Evolutionary conservation across 129 eudicot genomes (phyloP).

Genomic region (Kitagawia praeruptora): DNA sequence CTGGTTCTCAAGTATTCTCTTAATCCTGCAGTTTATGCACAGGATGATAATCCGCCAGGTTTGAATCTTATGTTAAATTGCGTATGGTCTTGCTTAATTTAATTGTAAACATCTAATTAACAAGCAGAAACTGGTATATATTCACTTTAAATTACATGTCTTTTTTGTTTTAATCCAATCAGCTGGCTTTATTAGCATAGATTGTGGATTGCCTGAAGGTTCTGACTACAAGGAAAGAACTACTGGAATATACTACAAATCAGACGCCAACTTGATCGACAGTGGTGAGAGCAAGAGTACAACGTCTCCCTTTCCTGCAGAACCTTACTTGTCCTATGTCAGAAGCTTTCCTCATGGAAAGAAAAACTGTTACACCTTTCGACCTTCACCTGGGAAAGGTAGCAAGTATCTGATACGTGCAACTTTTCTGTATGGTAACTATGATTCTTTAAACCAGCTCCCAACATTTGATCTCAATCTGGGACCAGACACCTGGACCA

Average conservation of each 20-base stretch:
- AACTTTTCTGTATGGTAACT: not conserved
- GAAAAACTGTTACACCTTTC: not conserved
- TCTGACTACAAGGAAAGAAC: not conserved
- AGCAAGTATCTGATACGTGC: not conserved
- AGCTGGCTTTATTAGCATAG: not conserved
- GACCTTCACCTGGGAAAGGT: not conserved
- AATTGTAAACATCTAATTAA: no score
- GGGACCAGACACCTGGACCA: not conserved
- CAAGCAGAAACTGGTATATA: no score
- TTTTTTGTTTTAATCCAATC: no score
- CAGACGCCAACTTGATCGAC: not conserved
- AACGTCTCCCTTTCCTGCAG: no score
- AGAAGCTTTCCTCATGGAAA: not conserved
- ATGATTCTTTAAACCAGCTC: not conserved
- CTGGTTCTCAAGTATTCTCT: no score
- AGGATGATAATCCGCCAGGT: no score
- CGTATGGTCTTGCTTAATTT: no score
- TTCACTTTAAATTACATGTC: no score
- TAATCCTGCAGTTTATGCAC: no score
- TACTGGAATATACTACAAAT: not conserved
- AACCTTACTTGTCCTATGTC: no score
- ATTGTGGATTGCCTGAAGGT: not conserved
- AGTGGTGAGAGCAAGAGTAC: not conserved
- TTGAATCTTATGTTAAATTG: no score
- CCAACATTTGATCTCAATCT: not conserved